A percentile compares a stretch with the other conserved stretches of the same genome.
Conservation (phyloP, 164 flowering plant species). For the Annona cherimola region DNA sequence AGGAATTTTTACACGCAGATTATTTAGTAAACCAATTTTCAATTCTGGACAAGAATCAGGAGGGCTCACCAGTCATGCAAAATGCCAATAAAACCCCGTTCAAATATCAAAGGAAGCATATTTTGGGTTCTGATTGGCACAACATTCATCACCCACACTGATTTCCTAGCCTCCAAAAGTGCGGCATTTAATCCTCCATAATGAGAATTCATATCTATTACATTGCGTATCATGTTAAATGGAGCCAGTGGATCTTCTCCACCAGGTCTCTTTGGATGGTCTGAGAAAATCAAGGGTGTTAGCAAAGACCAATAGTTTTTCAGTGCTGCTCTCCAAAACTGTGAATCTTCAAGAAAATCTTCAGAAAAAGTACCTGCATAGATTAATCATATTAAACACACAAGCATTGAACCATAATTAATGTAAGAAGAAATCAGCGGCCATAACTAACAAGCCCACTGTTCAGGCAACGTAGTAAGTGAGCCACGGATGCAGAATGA, state of each 20-base stretch:
- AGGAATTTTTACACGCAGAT: no score
- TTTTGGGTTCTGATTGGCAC: slow-evolving; percentile 57
- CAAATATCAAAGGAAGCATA: slow-evolving; percentile 82
- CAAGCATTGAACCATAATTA: not conserved
- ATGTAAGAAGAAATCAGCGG: not conserved
- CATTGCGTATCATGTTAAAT: slow-evolving; percentile 90
- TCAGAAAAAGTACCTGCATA: slow-evolving; percentile 67
- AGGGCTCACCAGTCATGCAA: slow-evolving; percentile 77
- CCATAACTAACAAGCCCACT: not conserved
- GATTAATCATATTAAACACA: slow-evolving; percentile 11
- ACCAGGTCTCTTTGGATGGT: slow-evolving; percentile 97
- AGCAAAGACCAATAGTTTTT: slow-evolving; percentile 92
- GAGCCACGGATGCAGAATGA: not conserved
- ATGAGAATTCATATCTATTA: slow-evolving; percentile 94
- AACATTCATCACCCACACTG: slow-evolving; percentile 97
- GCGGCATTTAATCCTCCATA: slow-evolving; percentile 94
- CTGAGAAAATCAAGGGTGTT: slow-evolving; percentile 91
- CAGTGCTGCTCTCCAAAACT: slow-evolving; percentile 59
- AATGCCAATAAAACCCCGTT: slow-evolving; percentile 83
- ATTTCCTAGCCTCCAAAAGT: slow-evolving; percentile 59
- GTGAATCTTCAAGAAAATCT: slow-evolving; percentile 64
- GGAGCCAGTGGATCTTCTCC: slow-evolving; percentile 98
- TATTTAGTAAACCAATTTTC: no score
- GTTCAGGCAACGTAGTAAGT: not conserved
- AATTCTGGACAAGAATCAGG: no score